Evolutionary conservation across 2,329 filamentous ascomycete genomes (phyloP), one percentile per base, ranked within the genome.

Genomic region (Penicillium brevicompactum): DNA sequence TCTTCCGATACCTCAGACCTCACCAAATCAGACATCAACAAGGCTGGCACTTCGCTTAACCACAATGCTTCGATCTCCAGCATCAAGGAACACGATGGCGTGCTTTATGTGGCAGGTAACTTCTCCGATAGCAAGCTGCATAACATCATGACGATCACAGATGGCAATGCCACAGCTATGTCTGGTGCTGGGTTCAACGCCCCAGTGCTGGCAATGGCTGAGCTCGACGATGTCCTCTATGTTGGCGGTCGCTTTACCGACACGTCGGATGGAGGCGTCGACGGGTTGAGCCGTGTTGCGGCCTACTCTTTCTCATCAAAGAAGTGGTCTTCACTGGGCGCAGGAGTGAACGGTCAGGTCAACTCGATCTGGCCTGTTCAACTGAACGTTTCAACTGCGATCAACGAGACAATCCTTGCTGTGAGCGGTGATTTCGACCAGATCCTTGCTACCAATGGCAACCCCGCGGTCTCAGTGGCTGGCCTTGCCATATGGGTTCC

Each of bases 401-500:
- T 80, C 16, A 83, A 86, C 0, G 91, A 96, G 70, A 83, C 84
- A 11, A 90, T 89, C 21, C 82, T 97, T 59, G 86, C 88, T 1
- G 79, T 99, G 56, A 93, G 87, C 46, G 94, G 94, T 5, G 81
- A 85, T 56, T 99, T 99, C 72, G 82, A 84, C 14, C 79, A 86
- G 51, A 85, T 96, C 58, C 82, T 87, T 27, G 83, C 82, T 0
- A 93, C 91, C 64, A 63, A 78, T 34, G 79, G 80, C 60, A 87
- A 87, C 61, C 72, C 80, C 6, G 82, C 85, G 9, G 80, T 87
- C 27, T 67, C 82, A 8, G 89, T 87, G 0, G 75, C 85, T 48
- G 92, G 92, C 2, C 91, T 99, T 67, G 93, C 91, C 13, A 81
- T 97, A 37, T 99, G 94, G 94, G 88, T 97, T 7, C 90, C 90